A percentile compares a stretch with the other conserved stretches of the same genome.
These are phyloP conservation scores for Zymoseptoria tritici DNA, from an alignment of 2,329 filamentous ascomycete species.

Conservation along the genomic window DNA sequence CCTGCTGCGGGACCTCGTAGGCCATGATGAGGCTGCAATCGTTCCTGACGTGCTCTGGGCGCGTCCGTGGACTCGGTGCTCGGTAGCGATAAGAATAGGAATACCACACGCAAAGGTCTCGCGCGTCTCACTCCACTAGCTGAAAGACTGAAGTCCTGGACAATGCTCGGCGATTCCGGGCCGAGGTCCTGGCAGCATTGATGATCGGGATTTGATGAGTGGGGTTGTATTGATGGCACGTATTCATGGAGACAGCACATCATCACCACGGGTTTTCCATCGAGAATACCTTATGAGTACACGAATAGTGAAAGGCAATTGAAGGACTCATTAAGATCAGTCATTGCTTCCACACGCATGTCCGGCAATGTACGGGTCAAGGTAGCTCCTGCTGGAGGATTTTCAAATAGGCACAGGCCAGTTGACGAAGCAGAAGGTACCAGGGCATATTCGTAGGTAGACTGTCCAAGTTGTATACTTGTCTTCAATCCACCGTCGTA, in stretches of 20 bases:
- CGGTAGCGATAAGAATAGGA: background rate
- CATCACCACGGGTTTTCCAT: background rate
- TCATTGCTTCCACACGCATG: too few relatives aligned
- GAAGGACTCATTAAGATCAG: too few relatives aligned
- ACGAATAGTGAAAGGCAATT: background rate
- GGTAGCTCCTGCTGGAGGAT: too few relatives aligned
- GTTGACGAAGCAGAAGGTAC: too few relatives aligned
- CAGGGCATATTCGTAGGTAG: too few relatives aligned
- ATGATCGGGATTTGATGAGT: background rate
- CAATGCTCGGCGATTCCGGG: background rate
- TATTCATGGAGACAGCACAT: background rate
- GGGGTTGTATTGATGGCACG: background rate
- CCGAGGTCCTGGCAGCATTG: background rate
- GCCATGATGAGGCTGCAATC: conserved; percentile 33
- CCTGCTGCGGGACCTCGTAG: conserved; percentile 35
- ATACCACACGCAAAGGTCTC: background rate
- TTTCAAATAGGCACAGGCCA: too few relatives aligned
- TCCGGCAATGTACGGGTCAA: too few relatives aligned
- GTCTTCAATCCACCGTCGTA: background rate
- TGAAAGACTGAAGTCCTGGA: background rate
- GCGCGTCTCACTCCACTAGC: background rate
- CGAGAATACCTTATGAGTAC: too few relatives aligned
- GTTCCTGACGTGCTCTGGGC: background rate
- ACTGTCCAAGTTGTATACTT: too few relatives aligned
- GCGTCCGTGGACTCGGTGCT: background rate